phyloP scores from a whole-genome alignment of 2,329 filamentous ascomycete genomes.

The Colletotrichum acutatum region DNA sequence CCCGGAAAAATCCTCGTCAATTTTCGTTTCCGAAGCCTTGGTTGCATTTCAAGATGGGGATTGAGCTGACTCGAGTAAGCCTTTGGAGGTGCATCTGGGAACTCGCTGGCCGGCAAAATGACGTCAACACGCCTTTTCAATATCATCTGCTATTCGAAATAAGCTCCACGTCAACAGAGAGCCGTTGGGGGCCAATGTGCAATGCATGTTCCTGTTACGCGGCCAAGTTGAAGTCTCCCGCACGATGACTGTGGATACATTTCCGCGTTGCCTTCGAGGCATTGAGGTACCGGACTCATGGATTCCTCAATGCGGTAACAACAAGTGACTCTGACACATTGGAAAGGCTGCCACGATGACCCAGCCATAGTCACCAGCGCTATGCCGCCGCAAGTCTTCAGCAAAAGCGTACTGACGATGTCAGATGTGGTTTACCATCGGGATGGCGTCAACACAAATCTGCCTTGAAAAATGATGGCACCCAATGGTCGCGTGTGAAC shows the following conservation, averaged over 20 bases:
- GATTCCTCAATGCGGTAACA: slow-evolving; percentile 10
- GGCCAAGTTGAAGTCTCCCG: not conserved
- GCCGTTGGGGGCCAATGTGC: no score
- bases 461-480: not conserved
- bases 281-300: not conserved
- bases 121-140: not conserved
- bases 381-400: not conserved
- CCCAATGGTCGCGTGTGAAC: not conserved
- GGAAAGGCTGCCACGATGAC: not conserved
- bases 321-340: not conserved
- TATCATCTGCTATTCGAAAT: not conserved
- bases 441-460: not conserved
- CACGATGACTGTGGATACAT: not conserved
- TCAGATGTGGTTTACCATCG: not conserved
- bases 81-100: not conserved
- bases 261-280: not conserved
- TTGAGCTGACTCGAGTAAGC: not conserved
- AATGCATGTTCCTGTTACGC: not conserved
- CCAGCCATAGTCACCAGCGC: not conserved
- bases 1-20: not conserved
- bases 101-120: not conserved
- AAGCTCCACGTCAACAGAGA: slow-evolving; percentile 6
- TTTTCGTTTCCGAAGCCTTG: not conserved
- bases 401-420: not conserved
- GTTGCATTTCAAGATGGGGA: not conserved